Conservation (phyloP, 768 basidiomycete genomes). For the Pleurotus giganteus region DNA sequence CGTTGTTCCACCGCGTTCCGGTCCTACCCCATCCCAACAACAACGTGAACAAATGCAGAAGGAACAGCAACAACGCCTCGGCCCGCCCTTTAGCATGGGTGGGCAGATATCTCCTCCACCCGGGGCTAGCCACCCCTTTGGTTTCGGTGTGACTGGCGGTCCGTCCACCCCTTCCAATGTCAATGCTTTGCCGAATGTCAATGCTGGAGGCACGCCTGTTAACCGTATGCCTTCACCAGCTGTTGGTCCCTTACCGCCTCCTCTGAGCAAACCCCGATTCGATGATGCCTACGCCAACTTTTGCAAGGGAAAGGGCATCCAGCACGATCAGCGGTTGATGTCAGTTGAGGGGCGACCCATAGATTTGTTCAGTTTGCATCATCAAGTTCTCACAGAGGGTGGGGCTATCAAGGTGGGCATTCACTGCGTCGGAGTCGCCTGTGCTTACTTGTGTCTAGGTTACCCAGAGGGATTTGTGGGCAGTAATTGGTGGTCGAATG, state of each 20-base stretch:
- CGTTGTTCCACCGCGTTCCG: constrained; percentile 35
- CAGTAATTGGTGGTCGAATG: constrained; percentile 64
- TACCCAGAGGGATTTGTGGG: constrained; percentile 55
- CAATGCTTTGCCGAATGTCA: background rate
- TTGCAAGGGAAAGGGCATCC: constrained; percentile 38
- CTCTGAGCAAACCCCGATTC: constrained; percentile 52
- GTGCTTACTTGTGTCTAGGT: constrained; percentile 38
- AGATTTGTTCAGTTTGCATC: constrained; percentile 61
- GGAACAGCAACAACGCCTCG: constrained; percentile 6
- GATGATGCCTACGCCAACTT: constrained; percentile 49
- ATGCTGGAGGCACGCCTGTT: constrained; percentile 20
- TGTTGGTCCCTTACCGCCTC: constrained; percentile 25
- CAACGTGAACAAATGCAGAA: constrained; percentile 10
- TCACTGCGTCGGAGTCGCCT: background rate
- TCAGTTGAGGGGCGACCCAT: constrained; percentile 52
- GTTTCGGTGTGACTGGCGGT: constrained; percentile 3
- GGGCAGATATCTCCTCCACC: constrained; percentile 31
- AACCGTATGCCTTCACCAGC: constrained; percentile 13
- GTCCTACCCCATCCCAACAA: constrained; percentile 36
- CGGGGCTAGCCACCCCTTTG: constrained; percentile 18
- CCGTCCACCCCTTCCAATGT: constrained; percentile 8
- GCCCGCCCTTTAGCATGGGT: constrained; percentile 19
- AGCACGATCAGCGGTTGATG: constrained; percentile 38
- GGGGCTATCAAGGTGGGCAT: constrained; percentile 45
- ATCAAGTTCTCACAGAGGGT: constrained; percentile 56